Percentiles rank a stretch among this genome's conserved stretches.
phyloP scores from a whole-genome alignment of 2,329 filamentous ascomycete species.

The Penicillium thymicola region DNA sequence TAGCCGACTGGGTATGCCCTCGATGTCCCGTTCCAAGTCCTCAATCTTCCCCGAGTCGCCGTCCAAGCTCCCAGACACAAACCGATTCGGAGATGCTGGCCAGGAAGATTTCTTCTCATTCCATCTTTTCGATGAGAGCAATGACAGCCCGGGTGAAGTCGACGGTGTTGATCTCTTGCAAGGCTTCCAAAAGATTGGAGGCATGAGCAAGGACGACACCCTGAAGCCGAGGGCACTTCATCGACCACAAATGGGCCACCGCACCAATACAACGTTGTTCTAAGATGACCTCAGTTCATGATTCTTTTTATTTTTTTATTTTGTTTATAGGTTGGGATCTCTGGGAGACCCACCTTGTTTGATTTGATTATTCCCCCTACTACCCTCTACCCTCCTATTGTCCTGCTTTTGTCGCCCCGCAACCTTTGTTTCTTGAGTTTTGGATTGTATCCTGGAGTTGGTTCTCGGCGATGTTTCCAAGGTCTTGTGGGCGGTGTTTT shows the following conservation, averaged over 20 bases:
- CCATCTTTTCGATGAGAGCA: conserved; percentile 46
- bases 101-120: conserved; percentile 49
- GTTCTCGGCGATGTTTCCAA: conserved; percentile 17
- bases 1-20: conserved; percentile 32
- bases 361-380: not conserved
- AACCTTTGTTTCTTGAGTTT: conserved; percentile 12
- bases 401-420: not conserved
- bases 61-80: conserved; percentile 35
- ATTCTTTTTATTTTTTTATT: not conserved
- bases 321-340: not conserved
- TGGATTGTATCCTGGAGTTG: conserved; percentile 19
- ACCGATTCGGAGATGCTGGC: conserved; percentile 35
- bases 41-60: conserved; percentile 41
- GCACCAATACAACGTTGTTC: conserved; percentile 35
- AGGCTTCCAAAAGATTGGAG: conserved; percentile 49
- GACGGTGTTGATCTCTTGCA: conserved; percentile 47
- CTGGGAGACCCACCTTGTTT: conserved; percentile 2
- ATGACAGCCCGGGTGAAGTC: conserved; percentile 43
- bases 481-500: conserved; percentile 21
- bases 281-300: conserved; percentile 11
- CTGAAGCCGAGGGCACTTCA: conserved; percentile 29
- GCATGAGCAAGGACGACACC: conserved; percentile 34
- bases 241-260: conserved; percentile 32
- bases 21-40: conserved; percentile 35
- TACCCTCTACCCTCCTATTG: conserved; percentile 1